Base-by-base conservation (phyloP, 2,329 filamentous ascomycete species). In the Neofusicoccum ribis region DNA sequence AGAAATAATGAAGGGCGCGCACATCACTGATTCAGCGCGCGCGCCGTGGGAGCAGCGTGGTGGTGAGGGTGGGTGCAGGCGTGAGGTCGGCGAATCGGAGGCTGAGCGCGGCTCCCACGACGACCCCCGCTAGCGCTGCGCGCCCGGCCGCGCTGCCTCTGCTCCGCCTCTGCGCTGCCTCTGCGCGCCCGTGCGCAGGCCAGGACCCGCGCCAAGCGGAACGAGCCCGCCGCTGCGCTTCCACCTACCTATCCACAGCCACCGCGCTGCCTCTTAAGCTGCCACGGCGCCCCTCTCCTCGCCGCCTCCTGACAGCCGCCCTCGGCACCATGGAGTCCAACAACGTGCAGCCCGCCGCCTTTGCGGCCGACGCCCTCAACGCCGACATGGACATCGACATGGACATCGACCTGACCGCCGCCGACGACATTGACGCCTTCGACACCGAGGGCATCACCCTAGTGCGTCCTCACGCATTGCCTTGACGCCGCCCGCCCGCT, bases 391-490 rank as follows among this genome's bases (percentile, higher is more conserved):
- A 77, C 65, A 72, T 70, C 39, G 73, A 72, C 51, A 75, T 74
- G 64, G 76, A 78, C 67, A 76, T 78, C 64, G 75, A 77, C 66
- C 71, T 79, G 59, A 74, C 68, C 44, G 54, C 66, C 52, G 67
- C 65, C 47, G 65, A 65, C 56, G 65, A 67, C 61, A 73, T 69
- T 67, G 58, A 66, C 31, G 72, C 66, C 69, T 69, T 63, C 67
- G 67, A 59, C 44, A 68, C 51, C 62, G 69, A 58, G 65, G 69
- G 66, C 58, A 71, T 70, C 63, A 70, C 70, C 52, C 69, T 70
- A 51, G 70, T 71, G 65, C 63, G 68, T 68, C 46, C 51, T 34
- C 60, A 64, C 64, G 49, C 52, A 41, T 23, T 54, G 51, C 52
- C 44, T 41, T 31, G 14, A 41, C 43, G 44, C 56, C 11, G 50